Base-by-base conservation (phyloP, 441 rosid genomes). In the Adansonia rubrostipa region DNA sequence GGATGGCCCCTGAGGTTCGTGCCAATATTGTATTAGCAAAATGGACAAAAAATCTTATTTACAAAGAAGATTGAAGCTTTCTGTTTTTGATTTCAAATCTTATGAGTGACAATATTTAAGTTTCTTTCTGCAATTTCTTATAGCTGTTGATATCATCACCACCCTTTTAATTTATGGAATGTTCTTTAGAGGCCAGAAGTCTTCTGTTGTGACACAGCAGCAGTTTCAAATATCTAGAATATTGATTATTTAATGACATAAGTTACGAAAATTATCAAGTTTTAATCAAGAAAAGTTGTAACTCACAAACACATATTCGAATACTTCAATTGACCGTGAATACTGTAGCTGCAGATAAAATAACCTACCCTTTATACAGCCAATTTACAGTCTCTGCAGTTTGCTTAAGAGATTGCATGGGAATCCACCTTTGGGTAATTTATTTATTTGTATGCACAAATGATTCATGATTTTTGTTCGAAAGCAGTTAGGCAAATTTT, bases 1-100 rank as follows among this genome's bases (percentile, higher is more conserved):
- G 99, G 99, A 95, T 95, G 99, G 99, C 99, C 82, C 98, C 99
- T 66, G 99, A 95, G 98, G 99, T 93, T 80, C 77, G 85, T 86
- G 71, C 71, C 67, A 24, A 20, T 65, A 53, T 60, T 68, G 6
- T 70, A 56, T 51, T 17, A 64, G 64, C 45, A 17, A 62, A 71
- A 15, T 40, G 6, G 42, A 10, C n/a, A 47, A 45, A 28, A 2
- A 17, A 9, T n/a, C 20, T 22, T 64, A 6, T 50, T 63, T 53
- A 3, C 20, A 15, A 66, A 14, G 53, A 36, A 19, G 3, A 51
- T 14, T 47, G 78, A 28, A n/a, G 33, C 15, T 10, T 50, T 50
- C 6, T 33, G 36, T 36, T 15, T 64, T 9, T 13, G 6, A 20
- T 14, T 20, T 45, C 9, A 33, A 33, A 17, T 45, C 20, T 40